Evolutionary conservation across 306 rosid genomes (phyloP), one percentile per base, ranked within the genome.

Genomic region (Medicago lupulina): DNA sequence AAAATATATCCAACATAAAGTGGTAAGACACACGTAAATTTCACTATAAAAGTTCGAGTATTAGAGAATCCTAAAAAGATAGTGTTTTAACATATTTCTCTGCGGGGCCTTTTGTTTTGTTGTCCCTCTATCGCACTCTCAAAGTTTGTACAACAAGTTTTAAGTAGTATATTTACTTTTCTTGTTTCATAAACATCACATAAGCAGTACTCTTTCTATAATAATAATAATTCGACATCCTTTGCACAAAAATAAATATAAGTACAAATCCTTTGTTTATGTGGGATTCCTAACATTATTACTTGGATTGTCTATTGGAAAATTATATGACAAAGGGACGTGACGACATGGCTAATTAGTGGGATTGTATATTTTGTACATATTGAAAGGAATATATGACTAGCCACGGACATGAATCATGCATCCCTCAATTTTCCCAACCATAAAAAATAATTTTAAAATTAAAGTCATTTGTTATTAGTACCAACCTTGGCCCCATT

Each of bases 301-400:
- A 60, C 34, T 63, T 64, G 62, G 41, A 66, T 79, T 73, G 16
- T 11, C 18, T 1, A 16, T 23, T 62, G 73, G 23, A 62, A n/a
- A 50, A n/a, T 73, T 73, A 58, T 49, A 17, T 59, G 66, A 38
- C 23, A 80, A 55, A 44, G 36, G 74, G 58, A 61, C 59, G 65
- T 23, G 74, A 71, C 59, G 54, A 61, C 39, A 31, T 25, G 55
- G 77, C 31, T 57, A 21, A 49, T 43, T 9, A 58, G 67, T 79
- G 67, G 67, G 67, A 70, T 70, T 68, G 46, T 75, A 58, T 31
- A 12, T 47, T 67, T n/a, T 69, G 9, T 49, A 70, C 2, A 34
- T 64, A 7, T 65, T 75, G 53, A 70, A 74, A 78, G 79, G 89
- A 87, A 80, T 83, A 86, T 69, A 76, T 71, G 72, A 75, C 76